A percentile compares a stretch with the other conserved stretches of the same genome.
Evolutionary conservation across 2,329 filamentous ascomycete species (phyloP).

Genomic region (Akanthomyces dipterigenus): DNA sequence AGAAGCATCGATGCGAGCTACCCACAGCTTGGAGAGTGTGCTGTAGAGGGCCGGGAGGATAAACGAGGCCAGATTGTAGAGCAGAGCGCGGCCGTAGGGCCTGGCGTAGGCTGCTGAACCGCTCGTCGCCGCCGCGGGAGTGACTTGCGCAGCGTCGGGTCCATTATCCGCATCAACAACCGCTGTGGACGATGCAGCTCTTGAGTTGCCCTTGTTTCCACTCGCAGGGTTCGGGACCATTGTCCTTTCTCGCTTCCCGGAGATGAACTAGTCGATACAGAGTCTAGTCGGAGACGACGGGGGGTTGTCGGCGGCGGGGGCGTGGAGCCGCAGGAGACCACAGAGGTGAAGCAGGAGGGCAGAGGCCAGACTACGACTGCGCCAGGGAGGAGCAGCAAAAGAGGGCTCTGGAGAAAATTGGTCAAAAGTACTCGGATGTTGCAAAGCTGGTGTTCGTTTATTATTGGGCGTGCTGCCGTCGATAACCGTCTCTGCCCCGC

Average conservation of each 20-base stretch:
- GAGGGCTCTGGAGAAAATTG: neutral
- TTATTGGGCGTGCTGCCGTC: slow-evolving; percentile 6
- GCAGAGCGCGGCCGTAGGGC: slow-evolving; percentile 39
- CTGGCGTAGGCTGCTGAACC: slow-evolving; percentile 2
- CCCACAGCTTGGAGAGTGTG: slow-evolving; percentile 64
- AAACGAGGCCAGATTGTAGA: slow-evolving; percentile 58
- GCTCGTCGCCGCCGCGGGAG: no score
- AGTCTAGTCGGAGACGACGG: no score
- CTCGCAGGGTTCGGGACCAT: neutral
- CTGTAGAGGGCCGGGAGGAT: slow-evolving; percentile 59
- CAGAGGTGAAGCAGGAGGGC: neutral
- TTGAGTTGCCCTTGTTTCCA: neutral
- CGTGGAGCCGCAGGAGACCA: neutral
- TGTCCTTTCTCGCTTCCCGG: neutral
- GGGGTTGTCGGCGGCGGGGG: neutral
- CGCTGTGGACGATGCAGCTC: neutral
- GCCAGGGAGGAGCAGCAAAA: neutral
- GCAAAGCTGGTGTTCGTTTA: neutral
- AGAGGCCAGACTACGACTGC: neutral
- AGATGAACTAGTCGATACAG: no score
- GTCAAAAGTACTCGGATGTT: neutral
- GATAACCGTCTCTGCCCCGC: slow-evolving; percentile 11
- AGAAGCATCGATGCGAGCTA: slow-evolving; percentile 56
- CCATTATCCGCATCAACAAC: neutral
- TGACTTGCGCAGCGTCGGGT: neutral